Evolutionary conservation across 441 rosid genomes (phyloP).

Genomic region (Theobroma grandiflorum): DNA sequence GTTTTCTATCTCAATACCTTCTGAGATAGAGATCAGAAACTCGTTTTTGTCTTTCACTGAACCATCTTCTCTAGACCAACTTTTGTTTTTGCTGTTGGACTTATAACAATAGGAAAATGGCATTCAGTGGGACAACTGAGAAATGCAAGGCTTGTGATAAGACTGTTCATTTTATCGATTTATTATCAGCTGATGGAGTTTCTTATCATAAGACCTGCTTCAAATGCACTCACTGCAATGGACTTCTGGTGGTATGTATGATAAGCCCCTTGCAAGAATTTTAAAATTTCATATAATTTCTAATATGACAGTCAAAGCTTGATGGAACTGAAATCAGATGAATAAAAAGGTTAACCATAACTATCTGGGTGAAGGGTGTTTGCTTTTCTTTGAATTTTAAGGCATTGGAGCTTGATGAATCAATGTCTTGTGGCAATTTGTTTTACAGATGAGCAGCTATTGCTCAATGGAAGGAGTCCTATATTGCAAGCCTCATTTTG

Average conservation of each 20-base stretch:
- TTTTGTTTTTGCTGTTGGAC: neutral
- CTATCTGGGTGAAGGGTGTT: too few species aligned
- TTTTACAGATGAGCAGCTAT: constrained; percentile 43
- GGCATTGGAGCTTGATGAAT: neutral
- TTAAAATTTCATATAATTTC: neutral
- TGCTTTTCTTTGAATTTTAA: too few species aligned
- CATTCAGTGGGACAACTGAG: constrained; percentile 55
- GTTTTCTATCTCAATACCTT: constrained; percentile 3
- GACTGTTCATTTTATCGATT: constrained; percentile 58
- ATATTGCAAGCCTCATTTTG: constrained; percentile 59
- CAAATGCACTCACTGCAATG: constrained; percentile 72
- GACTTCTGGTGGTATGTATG: constrained; percentile 52
- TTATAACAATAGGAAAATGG: constrained; percentile 30
- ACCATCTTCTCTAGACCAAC: neutral
- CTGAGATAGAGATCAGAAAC: constrained; percentile 3
- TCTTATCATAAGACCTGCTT: constrained; percentile 69
- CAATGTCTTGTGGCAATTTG: neutral
- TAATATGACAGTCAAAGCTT: neutral
- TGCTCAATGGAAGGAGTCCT: constrained; percentile 47
- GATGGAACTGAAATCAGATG: neutral
- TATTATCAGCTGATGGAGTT: constrained; percentile 59
- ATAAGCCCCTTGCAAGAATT: neutral
- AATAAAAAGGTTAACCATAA: too few species aligned
- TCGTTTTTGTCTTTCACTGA: constrained; percentile 4
- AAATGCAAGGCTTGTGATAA: constrained; percentile 70